Conservation (phyloP, 164 flowering plant species). For the Magnolia officinalis region DNA sequence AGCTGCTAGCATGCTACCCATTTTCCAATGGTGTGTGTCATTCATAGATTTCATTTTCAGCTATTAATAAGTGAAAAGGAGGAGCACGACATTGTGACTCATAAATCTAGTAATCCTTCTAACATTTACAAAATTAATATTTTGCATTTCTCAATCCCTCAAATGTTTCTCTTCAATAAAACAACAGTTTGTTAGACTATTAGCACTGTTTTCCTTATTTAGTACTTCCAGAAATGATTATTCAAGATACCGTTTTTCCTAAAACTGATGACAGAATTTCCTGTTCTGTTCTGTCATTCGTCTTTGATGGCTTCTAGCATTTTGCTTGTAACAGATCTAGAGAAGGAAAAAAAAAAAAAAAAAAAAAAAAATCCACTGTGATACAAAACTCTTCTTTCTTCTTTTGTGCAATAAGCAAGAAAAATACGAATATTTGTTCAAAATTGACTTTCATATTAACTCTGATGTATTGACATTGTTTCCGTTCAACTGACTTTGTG, state of each 20-base stretch:
- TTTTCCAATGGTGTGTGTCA: too few species aligned
- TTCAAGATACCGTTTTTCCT: too few species aligned
- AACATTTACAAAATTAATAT: too few species aligned
- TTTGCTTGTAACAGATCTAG: background rate
- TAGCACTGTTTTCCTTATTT: background rate
- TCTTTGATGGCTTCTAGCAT: background rate
- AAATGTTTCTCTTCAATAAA: background rate
- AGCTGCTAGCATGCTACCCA: too few species aligned
- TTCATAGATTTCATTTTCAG: too few species aligned
- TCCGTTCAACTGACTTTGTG: background rate
- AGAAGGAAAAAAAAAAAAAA: too few species aligned
- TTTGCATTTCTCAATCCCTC: background rate
- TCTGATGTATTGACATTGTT: background rate
- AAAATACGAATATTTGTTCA: background rate
- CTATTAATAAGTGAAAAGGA: too few species aligned
- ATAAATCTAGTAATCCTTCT: too few species aligned
- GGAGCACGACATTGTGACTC: too few species aligned
- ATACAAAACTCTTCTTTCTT: background rate
- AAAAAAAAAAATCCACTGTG: too few species aligned
- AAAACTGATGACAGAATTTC: background rate
- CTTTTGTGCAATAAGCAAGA: background rate
- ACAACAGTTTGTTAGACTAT: background rate
- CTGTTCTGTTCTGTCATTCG: background rate
- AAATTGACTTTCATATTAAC: background rate
- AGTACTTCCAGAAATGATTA: too few species aligned